A percentile compares a stretch with the other conserved stretches of the same genome.
These are phyloP conservation scores for Backusella sp. DNA, from an alignment of 192 early-diverging fungal genomes.

Conservation along the genomic window DNA sequence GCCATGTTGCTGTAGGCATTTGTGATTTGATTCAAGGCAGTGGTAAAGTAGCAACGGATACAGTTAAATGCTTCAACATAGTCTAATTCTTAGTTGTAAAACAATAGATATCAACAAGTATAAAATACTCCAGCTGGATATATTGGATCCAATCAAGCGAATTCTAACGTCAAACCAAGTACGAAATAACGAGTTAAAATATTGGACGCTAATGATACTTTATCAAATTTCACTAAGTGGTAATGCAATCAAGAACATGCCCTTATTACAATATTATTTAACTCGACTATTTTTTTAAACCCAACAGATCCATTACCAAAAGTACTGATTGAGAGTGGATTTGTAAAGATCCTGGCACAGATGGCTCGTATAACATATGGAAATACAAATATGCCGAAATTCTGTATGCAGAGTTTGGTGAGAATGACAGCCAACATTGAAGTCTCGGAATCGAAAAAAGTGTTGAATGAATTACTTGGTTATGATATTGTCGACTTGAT, in stretches of 20 bases:
- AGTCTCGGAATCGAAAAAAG: conserved; percentile 39
- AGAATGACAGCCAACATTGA: conserved; percentile 61
- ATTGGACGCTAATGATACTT: conserved; percentile 75
- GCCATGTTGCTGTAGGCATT: conserved; percentile 67
- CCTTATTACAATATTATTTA: not conserved
- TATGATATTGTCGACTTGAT: conserved; percentile 69
- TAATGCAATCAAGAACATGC: conserved; percentile 27
- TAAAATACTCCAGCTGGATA: conserved; percentile 55
- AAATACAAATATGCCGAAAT: conserved; percentile 80
- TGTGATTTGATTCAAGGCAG: conserved; percentile 63
- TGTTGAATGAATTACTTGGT: conserved; percentile 55
- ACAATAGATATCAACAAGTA: conserved; percentile 57
- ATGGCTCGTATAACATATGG: conserved; percentile 79
- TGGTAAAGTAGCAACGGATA: conserved; percentile 36
- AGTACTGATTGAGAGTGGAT: conserved; percentile 47
- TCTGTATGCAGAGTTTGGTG: conserved; percentile 76
- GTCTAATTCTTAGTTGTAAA: too few species aligned
- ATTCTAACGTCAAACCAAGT: conserved; percentile 53
- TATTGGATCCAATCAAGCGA: conserved; percentile 55
- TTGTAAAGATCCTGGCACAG: conserved; percentile 58
- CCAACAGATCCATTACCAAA: conserved; percentile 51
- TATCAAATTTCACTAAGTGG: conserved; percentile 70
- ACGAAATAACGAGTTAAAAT: conserved; percentile 74
- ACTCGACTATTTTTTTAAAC: not conserved
- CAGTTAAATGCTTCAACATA: not conserved